These are phyloP conservation scores for Picea abies DNA, from an alignment of 83 land plant genomes.

Conservation along the genomic window DNA sequence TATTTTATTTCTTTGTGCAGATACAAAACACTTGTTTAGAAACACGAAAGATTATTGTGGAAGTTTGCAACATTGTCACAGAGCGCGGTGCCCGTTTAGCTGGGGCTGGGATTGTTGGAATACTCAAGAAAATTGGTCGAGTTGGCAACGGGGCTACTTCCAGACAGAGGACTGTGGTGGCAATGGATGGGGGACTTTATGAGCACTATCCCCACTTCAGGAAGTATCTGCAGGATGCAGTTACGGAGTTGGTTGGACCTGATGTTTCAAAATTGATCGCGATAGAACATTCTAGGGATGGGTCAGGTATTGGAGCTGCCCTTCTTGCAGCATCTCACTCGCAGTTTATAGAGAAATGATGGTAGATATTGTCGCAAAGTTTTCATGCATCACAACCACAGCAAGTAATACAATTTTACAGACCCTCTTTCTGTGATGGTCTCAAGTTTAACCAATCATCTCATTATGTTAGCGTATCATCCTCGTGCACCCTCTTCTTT, in stretches of 20 bases:
- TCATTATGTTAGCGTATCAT: too few relatives aligned
- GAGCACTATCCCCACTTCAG: slow-evolving; percentile 75
- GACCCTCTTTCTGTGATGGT: too few relatives aligned
- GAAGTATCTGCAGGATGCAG: slow-evolving; percentile 42
- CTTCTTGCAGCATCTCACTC: slow-evolving; percentile 69
- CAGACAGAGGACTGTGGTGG: slow-evolving; percentile 53
- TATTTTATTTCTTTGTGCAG: slow-evolving; percentile 23
- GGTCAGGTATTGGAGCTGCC: slow-evolving; percentile 89
- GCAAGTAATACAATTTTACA: too few relatives aligned
- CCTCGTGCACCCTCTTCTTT: too few relatives aligned
- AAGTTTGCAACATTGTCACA: slow-evolving; percentile 61
- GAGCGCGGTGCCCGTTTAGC: slow-evolving; percentile 67
- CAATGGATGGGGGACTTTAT: slow-evolving; percentile 77
- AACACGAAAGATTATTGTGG: slow-evolving; percentile 42
- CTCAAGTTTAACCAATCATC: too few relatives aligned
- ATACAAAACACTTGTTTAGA: slow-evolving; percentile 38
- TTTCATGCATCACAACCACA: too few relatives aligned
- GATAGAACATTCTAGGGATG: slow-evolving; percentile 68
- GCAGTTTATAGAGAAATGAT: too few relatives aligned
- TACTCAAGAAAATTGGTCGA: slow-evolving; percentile 63
- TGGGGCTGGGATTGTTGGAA: slow-evolving; percentile 64
- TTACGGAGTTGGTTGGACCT: slow-evolving; percentile 57
- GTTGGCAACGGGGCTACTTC: slow-evolving; percentile 19
- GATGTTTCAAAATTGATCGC: slow-evolving; percentile 35
- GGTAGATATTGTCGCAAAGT: too few relatives aligned